Evolutionary conservation across 2,329 filamentous ascomycete genomes (phyloP), one percentile per base, ranked within the genome.

Genomic region (Venturia carpophila): DNA sequence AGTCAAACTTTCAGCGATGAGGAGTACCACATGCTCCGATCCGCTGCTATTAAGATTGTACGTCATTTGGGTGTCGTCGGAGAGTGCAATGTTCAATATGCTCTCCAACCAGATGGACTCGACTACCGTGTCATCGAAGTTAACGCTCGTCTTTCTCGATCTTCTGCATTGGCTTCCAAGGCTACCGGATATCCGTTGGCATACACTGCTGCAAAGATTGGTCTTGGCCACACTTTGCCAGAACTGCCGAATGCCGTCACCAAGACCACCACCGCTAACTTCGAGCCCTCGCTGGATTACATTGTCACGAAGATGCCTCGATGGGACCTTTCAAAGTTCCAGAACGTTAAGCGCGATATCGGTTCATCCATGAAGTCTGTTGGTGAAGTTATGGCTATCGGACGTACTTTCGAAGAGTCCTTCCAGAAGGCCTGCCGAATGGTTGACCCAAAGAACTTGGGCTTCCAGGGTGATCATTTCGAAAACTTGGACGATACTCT

Each of bases 61-160:
- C 89, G 94, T 68, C 94, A 99, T 78, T 83, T 99, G 69, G 93
- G 93, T 70, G 94, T 99, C 62, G 93, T 97, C 60, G 94, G 94
- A 76, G 94, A 99, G 81, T 99, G 94, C 79, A 99, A 99, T 77
- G 92, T 97, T 42, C 93, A 97, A 79, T 99, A 99, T 77, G 92
- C 92, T 69, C 85, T 99, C 68, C 92, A 97, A 78, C 94, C 94
- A 19, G 92, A 97, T 79, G 93, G 93, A 66, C 87, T 97, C 67
- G 94, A 99, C 80, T 99, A 97, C 83, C 87, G 94, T 75, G 93
- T 99, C 68, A 99, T 99, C 72, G 94, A 99, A 79, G 93, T 99
- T 78, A 99, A 99, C 76, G 94, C 94, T 70, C 93, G 94, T 87
- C 87, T 99, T 63, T 97, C 94, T 73, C 90, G 94, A 73, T 99